Percentiles rank a stretch among this genome's conserved stretches.
Conservation (phyloP, 352 stramenopile species). For the Globisporangium ultimum region DNA sequence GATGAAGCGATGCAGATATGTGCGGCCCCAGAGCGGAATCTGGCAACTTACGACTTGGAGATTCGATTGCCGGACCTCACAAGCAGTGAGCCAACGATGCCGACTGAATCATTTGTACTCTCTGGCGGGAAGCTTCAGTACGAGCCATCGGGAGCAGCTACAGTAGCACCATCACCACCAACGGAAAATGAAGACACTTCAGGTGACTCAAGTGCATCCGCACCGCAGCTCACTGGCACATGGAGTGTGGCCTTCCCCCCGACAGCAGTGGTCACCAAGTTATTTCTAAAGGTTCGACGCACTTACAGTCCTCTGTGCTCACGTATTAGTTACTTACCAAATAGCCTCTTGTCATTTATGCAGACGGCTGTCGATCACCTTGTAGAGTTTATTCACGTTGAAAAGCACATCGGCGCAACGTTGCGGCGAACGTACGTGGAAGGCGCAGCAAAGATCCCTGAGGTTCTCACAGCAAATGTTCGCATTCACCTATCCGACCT, state of each 20-base stretch:
- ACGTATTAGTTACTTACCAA: neutral
- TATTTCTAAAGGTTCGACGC: slow-evolving; percentile 44
- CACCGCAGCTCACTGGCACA: slow-evolving; percentile 22
- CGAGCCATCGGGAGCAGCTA: slow-evolving; percentile 7
- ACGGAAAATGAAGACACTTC: neutral
- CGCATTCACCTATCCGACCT: slow-evolving; percentile 36
- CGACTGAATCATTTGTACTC: slow-evolving; percentile 13
- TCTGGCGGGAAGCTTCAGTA: slow-evolving; percentile 51
- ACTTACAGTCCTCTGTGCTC: neutral
- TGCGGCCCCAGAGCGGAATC: slow-evolving; percentile 32
- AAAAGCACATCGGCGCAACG: slow-evolving; percentile 33
- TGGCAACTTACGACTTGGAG: slow-evolving; percentile 49
- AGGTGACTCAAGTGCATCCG: neutral
- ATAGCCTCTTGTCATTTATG: slow-evolving; percentile 1
- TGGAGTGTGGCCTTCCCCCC: slow-evolving; percentile 50
- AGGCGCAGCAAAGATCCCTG: slow-evolving; percentile 21
- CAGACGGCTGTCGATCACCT: slow-evolving; percentile 35
- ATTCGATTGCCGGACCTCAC: slow-evolving; percentile 29
- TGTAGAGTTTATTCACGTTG: slow-evolving; percentile 42
- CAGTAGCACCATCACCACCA: neutral
- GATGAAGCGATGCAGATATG: slow-evolving; percentile 47
- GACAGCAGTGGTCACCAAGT: slow-evolving; percentile 15
- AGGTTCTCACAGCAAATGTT: slow-evolving; percentile 29
- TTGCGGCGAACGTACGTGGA: slow-evolving; percentile 35
- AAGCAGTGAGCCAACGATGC: neutral